Base-by-base conservation (phyloP, 768 basidiomycete genomes). In the Mycena galopus region DNA sequence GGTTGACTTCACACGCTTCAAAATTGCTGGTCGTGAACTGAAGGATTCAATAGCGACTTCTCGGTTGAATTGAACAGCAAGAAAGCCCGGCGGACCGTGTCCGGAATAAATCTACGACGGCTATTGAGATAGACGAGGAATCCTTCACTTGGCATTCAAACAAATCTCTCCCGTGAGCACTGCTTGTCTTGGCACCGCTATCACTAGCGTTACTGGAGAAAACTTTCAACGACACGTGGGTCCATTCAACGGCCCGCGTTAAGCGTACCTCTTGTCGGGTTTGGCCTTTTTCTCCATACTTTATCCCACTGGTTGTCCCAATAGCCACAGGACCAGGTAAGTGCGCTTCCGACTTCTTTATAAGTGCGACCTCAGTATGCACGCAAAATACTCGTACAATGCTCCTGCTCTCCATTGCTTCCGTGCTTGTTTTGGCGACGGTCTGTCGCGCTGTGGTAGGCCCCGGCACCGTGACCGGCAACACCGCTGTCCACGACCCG, bases 401-500 rank as follows among this genome's bases (percentile, higher is more conserved):
- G 76, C 75, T 62, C 37, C 70, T 65, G 32, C 69, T 69, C 39
- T 72, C 70, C 47, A 30, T 75, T 58, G 59, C 73, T 50, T 27
- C 69, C 33, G 56, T 75, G 14, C 59, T 79, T 47, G 67, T 74
- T 55, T 55, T 75, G 16, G 67, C 74, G 29, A 57, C 62, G 23
- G 42, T 57, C 33, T 58, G 44, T 19, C 66, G 59, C n/a, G 80
- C 81, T 39, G 77, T 82, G 17, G 81, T 83, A 8, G 84, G 82
- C 3, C 85, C 85, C 37, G 83, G 82, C 8, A 56, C 51, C 8
- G 85, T 86, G 32, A 84, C 84, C 2, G 84, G 85, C 25, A 82
- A 85, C 67, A 86, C 83, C 27, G 80, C 82, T 8, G 85, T 86
- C 4, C 86, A 86, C 71, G 87, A 88, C 72, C 87, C 87, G 3